These are phyloP conservation scores for Suillus subluteus DNA, from an alignment of 768 basidiomycete genomes.

Conservation along the genomic window DNA sequence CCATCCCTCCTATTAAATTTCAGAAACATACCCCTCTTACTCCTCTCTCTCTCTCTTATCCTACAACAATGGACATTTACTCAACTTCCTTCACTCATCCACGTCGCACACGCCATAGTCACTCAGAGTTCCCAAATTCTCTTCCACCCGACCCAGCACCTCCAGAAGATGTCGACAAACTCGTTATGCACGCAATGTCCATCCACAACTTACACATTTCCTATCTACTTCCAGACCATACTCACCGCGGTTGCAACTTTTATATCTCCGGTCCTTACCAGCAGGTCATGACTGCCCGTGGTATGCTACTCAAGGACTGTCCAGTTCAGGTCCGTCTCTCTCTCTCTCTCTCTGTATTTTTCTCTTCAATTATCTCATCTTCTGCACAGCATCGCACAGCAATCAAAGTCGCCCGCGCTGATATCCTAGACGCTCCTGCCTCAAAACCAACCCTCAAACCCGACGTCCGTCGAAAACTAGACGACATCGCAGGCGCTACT, in stretches of 20 bases:
- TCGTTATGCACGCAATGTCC: slow-evolving; percentile 78
- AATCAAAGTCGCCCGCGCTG: slow-evolving; percentile 90
- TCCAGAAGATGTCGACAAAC: slow-evolving; percentile 77
- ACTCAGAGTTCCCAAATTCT: slow-evolving; percentile 46
- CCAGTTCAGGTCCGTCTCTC: slow-evolving; percentile 69
- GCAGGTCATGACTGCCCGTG: slow-evolving; percentile 89
- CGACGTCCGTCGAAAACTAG: slow-evolving; percentile 82
- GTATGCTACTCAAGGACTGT: slow-evolving; percentile 86
- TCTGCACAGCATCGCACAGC: slow-evolving; percentile 71
- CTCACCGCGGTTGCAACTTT: slow-evolving; percentile 79
- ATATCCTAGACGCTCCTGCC: slow-evolving; percentile 86
- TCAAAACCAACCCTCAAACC: slow-evolving; percentile 80
- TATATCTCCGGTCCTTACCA: slow-evolving; percentile 90
- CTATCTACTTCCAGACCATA: slow-evolving; percentile 73
- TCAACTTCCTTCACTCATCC: slow-evolving; percentile 93
- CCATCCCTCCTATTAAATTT: slow-evolving; percentile 10
- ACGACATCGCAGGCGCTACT: slow-evolving; percentile 93
- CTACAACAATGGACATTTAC: slow-evolving; percentile 82
- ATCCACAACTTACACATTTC: slow-evolving; percentile 84
- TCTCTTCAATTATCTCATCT: slow-evolving; percentile 15
- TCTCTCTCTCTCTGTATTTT: no score
- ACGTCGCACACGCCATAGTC: slow-evolving; percentile 74
- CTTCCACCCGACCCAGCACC: slow-evolving; percentile 40
- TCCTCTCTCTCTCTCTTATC: slow-evolving; percentile 13
- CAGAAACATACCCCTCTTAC: slow-evolving; percentile 12